phyloP scores from a whole-genome alignment of 1,139 yeast genomes.

The Magnusiomyces ingens region DNA sequence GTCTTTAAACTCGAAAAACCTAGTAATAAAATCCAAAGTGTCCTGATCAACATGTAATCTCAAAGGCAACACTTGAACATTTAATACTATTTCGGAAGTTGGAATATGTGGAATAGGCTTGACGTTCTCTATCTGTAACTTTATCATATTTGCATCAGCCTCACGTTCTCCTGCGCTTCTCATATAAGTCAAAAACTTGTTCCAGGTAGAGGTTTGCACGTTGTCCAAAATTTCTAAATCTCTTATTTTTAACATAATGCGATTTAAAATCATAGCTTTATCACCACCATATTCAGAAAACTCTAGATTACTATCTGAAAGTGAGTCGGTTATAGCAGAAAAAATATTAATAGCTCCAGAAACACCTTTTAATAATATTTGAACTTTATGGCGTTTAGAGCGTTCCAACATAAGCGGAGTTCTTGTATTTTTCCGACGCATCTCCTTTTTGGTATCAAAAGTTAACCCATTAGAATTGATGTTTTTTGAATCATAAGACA shows the following conservation, averaged over 20 bases:
- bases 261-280: conserved; percentile 45
- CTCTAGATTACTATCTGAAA: neutral
- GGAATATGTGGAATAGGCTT: conserved; percentile 60
- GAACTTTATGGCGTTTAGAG: conserved; percentile 56
- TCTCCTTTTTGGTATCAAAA: conserved; percentile 9
- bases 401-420: conserved; percentile 50
- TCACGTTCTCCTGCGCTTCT: conserved; percentile 64
- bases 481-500: conserved; percentile 17
- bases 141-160: conserved; percentile 59
- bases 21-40: conserved; percentile 70
- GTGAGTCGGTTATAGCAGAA: conserved; percentile 37
- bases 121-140: conserved; percentile 48
- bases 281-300: conserved; percentile 16
- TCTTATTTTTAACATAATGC: conserved; percentile 40
- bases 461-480: conserved; percentile 9
- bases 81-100: conserved; percentile 61
- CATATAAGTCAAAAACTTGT: conserved; percentile 69
- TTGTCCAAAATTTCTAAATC: conserved; percentile 65
- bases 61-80: conserved; percentile 58
- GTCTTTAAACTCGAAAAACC: conserved; percentile 80
- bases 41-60: conserved; percentile 89
- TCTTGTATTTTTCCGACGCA: conserved; percentile 25
- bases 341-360: conserved; percentile 43
- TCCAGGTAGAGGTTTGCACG: conserved; percentile 87
- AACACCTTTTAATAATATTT: conserved; percentile 49